Conservation (phyloP, 768 basidiomycete species). For the Nidula microcarpa region DNA sequence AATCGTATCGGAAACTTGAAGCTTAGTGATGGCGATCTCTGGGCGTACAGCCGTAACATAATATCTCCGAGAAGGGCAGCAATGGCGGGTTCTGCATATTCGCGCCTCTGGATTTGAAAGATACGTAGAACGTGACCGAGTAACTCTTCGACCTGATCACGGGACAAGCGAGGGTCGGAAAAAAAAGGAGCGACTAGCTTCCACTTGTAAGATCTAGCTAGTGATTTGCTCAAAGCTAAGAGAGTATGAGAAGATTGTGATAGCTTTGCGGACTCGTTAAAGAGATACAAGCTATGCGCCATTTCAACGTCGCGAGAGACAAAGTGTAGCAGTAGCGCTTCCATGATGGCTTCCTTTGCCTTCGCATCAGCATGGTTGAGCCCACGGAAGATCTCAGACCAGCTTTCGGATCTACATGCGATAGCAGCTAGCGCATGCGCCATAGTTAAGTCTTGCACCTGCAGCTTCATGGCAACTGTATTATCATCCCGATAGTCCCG, state of each 20-base stretch:
- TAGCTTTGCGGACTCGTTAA: conserved; percentile 17
- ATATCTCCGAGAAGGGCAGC: conserved; percentile 28
- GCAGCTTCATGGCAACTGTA: conserved; percentile 12
- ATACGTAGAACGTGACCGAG: conserved; percentile 32
- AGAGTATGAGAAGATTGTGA: conserved; percentile 15
- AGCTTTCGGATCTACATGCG: conserved; percentile 19
- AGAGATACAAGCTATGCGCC: conserved; percentile 29
- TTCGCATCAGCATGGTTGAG: conserved; percentile 15
- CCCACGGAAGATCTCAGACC: conserved; percentile 23
- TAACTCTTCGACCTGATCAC: conserved; percentile 28
- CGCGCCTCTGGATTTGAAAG: conserved; percentile 28
- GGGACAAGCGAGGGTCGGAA: conserved; percentile 20
- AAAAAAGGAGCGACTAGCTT: conserved; percentile 30
- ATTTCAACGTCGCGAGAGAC: conserved; percentile 21
- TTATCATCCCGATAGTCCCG: conserved; percentile 14
- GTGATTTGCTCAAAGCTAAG: conserved; percentile 24
- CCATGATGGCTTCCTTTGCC: conserved; percentile 23
- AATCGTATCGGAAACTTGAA: conserved; percentile 45
- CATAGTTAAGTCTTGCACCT: conserved; percentile 27
- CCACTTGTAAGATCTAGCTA: conserved; percentile 24
- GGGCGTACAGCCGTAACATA: conserved; percentile 31
- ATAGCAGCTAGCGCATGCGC: conserved; percentile 28
- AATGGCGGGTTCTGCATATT: conserved; percentile 20
- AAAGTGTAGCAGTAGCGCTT: conserved; percentile 13
- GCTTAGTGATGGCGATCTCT: conserved; percentile 20